Evolutionary conservation across 1,284 basidiomycete genomes (phyloP), one percentile per base, ranked within the genome.

Genomic region (Trametes versicolor): DNA sequence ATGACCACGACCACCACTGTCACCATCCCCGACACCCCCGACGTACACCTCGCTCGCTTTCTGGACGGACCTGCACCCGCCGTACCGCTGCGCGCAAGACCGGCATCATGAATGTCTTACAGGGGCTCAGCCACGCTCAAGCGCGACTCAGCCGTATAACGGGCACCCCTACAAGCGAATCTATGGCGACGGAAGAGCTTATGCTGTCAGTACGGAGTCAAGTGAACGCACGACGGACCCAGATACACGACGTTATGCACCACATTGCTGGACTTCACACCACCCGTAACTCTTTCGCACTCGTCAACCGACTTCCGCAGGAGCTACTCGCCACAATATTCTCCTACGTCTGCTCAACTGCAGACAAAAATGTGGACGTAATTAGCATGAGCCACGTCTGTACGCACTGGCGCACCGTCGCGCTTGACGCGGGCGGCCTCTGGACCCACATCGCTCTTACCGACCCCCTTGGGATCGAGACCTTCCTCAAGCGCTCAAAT

Each of bases 401-500:
- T 47, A 21, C 19, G 15, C 54, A 49, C 10, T 64, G 63, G 63
- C 58, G 63, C 15, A 12, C 37, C 3, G 27, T 51, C 23, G 48
- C 63, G 12, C 58, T 60, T 2, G 34, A 39, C 29, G 37, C 55
- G 15, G 25, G 58, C 3, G 0, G 29, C 10, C 59, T 65, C 6
- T 65, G 63, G 63, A 52, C 63, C 8, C 48, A 41, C 29, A 60
- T 65, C 51, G 55, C 50, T 7, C 48, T 61, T 10, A 47, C 58
- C 23, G 23, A 60, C 23, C 55, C 59, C 27, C 41, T 21, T 13
- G 51, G 41, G 4, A 43, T 65, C 34, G 19, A 29, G 39, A 51
- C 41, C 13, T 65, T 60, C 54, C 49, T 65, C 15, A 13, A 23
- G 12, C 58, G 63, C 25, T 57, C 63, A 10, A 60, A 41, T 45